phyloP scores from a whole-genome alignment of 148 eudicot species.

The Gaultheria prostrata region DNA sequence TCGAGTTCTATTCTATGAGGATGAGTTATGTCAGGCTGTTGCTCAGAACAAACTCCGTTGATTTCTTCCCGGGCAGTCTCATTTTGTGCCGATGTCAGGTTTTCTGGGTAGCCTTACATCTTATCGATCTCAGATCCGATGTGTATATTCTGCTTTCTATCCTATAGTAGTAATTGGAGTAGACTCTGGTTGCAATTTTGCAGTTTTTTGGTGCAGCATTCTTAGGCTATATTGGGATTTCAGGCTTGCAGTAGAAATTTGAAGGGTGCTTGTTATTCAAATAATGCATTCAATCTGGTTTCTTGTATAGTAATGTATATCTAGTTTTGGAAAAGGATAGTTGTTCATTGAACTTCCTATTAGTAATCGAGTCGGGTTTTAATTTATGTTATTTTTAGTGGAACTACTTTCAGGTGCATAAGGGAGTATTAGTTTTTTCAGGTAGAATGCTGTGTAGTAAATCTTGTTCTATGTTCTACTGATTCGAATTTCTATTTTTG shows the following conservation, averaged over 20 bases:
- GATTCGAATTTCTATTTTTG: not conserved
- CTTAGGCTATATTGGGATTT: slow-evolving; percentile 2
- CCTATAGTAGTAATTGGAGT: slow-evolving; percentile 8
- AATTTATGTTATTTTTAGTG: not conserved
- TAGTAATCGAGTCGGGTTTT: not conserved
- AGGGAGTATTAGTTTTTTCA: not conserved
- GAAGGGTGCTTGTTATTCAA: slow-evolving; percentile 14
- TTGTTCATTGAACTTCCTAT: not conserved
- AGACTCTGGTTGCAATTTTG: slow-evolving; percentile 37
- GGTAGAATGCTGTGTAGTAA: not conserved
- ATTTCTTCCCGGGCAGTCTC: slow-evolving; percentile 15
- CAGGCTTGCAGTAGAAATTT: slow-evolving; percentile 23
- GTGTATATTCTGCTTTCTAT: slow-evolving; percentile 42
- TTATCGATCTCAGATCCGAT: slow-evolving; percentile 19
- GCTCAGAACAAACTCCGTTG: slow-evolving; percentile 92
- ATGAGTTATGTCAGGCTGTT: slow-evolving; percentile 94
- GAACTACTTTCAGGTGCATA: not conserved
- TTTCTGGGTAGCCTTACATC: not conserved
- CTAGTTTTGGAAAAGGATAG: slow-evolving; percentile 9
- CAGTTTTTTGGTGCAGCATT: slow-evolving; percentile 22
- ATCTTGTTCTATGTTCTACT: not conserved
- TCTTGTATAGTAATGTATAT: slow-evolving; percentile 24
- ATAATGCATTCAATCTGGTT: slow-evolving; percentile 15
- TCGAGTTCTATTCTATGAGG: slow-evolving; percentile 80
- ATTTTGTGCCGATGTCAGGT: slow-evolving; percentile 4